Percentiles rank a stretch among this genome's conserved stretches.
Conservation (phyloP, 108 stramenopile species). For the Asterionellopsis glacialis region DNA sequence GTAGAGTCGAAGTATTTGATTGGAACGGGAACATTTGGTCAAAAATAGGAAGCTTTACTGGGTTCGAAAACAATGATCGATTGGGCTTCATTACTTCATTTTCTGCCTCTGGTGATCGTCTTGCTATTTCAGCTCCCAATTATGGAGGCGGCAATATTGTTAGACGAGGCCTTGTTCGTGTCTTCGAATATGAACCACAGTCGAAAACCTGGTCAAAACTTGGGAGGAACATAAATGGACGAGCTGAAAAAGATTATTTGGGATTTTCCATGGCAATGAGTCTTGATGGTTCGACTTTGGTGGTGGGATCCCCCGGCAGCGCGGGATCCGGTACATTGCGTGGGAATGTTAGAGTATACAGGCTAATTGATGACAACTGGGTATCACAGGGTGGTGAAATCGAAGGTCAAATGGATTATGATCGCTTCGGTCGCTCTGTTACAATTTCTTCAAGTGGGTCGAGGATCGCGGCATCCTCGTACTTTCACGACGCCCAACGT, state of each 20-base stretch:
- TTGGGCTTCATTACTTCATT: not conserved
- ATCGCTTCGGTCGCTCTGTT: constrained; percentile 36
- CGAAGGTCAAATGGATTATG: constrained; percentile 12
- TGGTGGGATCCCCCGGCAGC: constrained; percentile 1
- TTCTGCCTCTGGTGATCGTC: constrained; percentile 1
- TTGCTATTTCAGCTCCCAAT: constrained; percentile 9
- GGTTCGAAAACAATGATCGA: not conserved
- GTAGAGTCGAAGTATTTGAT: constrained; percentile 5
- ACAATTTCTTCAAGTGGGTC: constrained; percentile 25
- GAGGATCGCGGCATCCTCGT: constrained; percentile 21
- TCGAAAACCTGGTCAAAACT: not conserved
- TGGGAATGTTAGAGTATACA: not conserved
- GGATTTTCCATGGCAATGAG: constrained; percentile 2
- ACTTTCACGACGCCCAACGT: not conserved
- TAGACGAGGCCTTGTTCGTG: constrained; percentile 1
- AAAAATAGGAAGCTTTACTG: not conserved
- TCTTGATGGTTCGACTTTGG: constrained; percentile 1
- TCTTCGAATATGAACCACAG: not conserved
- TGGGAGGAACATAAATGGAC: not conserved
- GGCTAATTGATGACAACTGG: constrained; percentile 16
- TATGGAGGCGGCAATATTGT: not conserved
- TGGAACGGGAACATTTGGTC: constrained; percentile 2
- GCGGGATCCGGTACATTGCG: not conserved
- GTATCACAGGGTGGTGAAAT: constrained; percentile 17
- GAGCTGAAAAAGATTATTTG: not conserved